Percentiles rank a stretch among this genome's conserved stretches.
phyloP scores from a whole-genome alignment of 2,329 filamentous ascomycete genomes.

The Ascochyta fabae region DNA sequence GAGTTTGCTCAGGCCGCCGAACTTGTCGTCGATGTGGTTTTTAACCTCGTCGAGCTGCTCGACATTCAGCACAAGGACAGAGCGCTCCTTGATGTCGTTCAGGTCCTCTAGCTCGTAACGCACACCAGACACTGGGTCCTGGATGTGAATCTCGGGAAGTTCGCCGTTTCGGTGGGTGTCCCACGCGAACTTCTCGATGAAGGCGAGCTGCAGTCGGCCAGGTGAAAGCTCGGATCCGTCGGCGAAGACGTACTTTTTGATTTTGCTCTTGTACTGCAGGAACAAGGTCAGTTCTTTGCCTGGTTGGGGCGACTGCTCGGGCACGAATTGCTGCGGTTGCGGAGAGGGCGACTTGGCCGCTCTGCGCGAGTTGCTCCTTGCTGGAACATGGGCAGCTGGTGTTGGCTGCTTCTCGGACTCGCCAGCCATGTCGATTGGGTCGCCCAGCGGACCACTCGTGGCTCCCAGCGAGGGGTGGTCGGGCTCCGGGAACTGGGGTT shows the following conservation, averaged over 20 bases:
- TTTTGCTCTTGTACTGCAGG: slow-evolving; percentile 93
- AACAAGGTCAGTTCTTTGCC: slow-evolving; percentile 93
- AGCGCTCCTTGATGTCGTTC: slow-evolving; percentile 89
- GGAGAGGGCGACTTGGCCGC: slow-evolving; percentile 49
- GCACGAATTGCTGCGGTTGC: slow-evolving; percentile 53
- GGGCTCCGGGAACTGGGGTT: slow-evolving; percentile 45
- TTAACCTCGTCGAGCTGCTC: slow-evolving; percentile 96
- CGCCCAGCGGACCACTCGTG: slow-evolving; percentile 44
- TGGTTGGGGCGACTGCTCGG: slow-evolving; percentile 69
- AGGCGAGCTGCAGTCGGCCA: slow-evolving; percentile 87
- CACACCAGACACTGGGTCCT: slow-evolving; percentile 94
- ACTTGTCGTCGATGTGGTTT: slow-evolving; percentile 90
- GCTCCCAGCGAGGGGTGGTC: slow-evolving; percentile 41
- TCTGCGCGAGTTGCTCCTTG: slow-evolving; percentile 37
- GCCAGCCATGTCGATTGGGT: slow-evolving; percentile 37
- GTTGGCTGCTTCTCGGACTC: slow-evolving; percentile 32
- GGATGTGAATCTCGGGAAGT: slow-evolving; percentile 95
- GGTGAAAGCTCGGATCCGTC: slow-evolving; percentile 88
- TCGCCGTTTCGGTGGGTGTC: slow-evolving; percentile 97
- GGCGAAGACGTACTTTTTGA: slow-evolving; percentile 91
- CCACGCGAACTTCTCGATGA: slow-evolving; percentile 99
- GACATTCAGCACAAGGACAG: slow-evolving; percentile 92
- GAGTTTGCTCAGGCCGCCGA: slow-evolving; percentile 78
- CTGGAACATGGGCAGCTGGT: slow-evolving; percentile 28
- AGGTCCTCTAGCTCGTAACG: slow-evolving; percentile 95